Base-by-base conservation (phyloP, 305 asterid species). In the Stenogyne calaminthoides region DNA sequence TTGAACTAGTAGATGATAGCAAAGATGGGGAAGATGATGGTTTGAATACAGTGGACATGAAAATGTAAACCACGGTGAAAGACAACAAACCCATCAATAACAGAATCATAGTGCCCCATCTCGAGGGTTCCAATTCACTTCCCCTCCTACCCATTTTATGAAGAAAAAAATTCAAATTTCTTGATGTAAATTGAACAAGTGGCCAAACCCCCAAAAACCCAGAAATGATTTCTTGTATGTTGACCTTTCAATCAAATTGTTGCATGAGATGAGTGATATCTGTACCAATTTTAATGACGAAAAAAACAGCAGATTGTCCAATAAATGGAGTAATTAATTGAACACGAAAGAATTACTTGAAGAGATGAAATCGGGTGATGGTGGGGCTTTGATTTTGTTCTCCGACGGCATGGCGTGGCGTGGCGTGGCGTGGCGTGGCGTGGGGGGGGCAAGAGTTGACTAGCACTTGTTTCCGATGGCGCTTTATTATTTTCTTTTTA, bases 41-140 rank as follows among this genome's bases (percentile, higher is more conserved):
- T 42, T 81, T 83, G 67, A 84, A 65, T 3, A 79, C 84, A 51
- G 84, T 79, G 9, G 96, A 82, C 86, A 87, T 83, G 83, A 91
- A 88, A 70, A 85, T 69, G 75, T 88, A 91, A 0, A 88, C 90
- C 25, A 80, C 79, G 5, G 87, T 42, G 64, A 90, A 91, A 60
- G 97, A 87, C 18, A 85, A 74, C 72, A 94, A 64, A 73, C 97
- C 97, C 89, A 91, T 83, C 59, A 88, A 69, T n/a, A 91, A 82
- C 59, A 94, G 86, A 75, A 85, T 80, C 86, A 83, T 42, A 20
- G 84, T 67, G 1, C 90, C 95, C 82, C 84, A 90, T 73, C 85
- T 81, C 34, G 82, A 77, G 76, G 94, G 88, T 40, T 84, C 91
- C 69, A 78, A 71, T 40, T 81, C 95, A 67, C 74, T 73, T 64